Evolutionary conservation across 352 stramenopile genomes (phyloP).

Genomic region (Phytophthora kernoviae): DNA sequence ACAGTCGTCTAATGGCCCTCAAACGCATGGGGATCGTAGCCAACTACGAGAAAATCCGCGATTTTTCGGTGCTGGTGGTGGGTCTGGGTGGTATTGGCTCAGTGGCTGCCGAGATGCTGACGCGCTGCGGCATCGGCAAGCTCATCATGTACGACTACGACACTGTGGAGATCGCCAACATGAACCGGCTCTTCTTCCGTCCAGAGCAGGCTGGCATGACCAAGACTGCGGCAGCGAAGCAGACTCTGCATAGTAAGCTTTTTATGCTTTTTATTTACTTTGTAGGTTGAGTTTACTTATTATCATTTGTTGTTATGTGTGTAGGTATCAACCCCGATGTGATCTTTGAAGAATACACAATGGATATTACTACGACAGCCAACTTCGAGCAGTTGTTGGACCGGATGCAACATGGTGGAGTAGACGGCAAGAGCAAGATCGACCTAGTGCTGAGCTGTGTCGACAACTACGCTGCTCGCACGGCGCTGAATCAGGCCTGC

Average conservation of each 20-base stretch:
- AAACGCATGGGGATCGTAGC: slow-evolving; percentile 92
- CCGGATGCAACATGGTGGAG: slow-evolving; percentile 68
- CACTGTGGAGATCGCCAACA: slow-evolving; percentile 90
- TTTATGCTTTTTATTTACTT: not conserved
- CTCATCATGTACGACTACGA: slow-evolving; percentile 93
- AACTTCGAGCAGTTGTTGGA: slow-evolving; percentile 89
- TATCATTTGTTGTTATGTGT: not conserved
- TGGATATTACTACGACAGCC: slow-evolving; percentile 85
- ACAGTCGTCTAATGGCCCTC: slow-evolving; percentile 90
- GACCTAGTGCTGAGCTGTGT: slow-evolving; percentile 90
- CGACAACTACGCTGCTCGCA: slow-evolving; percentile 90
- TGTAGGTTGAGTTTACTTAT: not conserved
- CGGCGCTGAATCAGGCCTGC: slow-evolving; percentile 88
- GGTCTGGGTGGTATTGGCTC: slow-evolving; percentile 87
- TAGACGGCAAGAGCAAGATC: slow-evolving; percentile 61
- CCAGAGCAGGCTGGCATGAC: slow-evolving; percentile 86
- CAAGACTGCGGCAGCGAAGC: slow-evolving; percentile 88
- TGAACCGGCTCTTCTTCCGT: slow-evolving; percentile 92
- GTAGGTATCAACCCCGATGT: slow-evolving; percentile 90
- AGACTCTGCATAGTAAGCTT: slow-evolving; percentile 76
- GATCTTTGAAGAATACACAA: slow-evolving; percentile 85
- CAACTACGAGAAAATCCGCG: slow-evolving; percentile 89
- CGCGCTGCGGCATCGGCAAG: slow-evolving; percentile 89
- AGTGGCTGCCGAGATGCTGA: slow-evolving; percentile 90
- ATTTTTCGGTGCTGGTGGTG: slow-evolving; percentile 82